Conservation (phyloP, 768 basidiomycete species). For the Mycena polygramma region DNA sequence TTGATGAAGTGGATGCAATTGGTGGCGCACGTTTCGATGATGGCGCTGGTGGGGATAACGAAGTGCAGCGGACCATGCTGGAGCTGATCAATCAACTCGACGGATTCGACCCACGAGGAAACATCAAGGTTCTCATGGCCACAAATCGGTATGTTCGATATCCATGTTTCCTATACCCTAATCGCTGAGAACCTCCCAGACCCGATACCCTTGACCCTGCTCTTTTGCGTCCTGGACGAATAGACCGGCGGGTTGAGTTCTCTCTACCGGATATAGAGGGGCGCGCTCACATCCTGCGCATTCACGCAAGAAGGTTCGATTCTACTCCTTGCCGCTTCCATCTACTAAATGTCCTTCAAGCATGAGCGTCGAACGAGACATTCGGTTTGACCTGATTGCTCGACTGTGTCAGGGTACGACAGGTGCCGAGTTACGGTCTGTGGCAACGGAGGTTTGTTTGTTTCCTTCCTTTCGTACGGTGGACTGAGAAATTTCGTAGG, state of each 20-base stretch:
- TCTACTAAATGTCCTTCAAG: slow-evolving; percentile 54
- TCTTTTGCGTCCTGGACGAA: slow-evolving; percentile 92
- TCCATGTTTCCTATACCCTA: slow-evolving; percentile 11
- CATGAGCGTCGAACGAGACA: slow-evolving; percentile 97
- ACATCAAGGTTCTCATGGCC: slow-evolving; percentile 99
- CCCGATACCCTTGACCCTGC: slow-evolving; percentile 99
- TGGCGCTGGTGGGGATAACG: slow-evolving; percentile 98
- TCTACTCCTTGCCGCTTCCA: neutral
- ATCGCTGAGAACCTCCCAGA: slow-evolving; percentile 53
- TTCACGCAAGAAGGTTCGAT: slow-evolving; percentile 91
- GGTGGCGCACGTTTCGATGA: slow-evolving; percentile 99
- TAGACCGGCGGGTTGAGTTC: slow-evolving; percentile 98
- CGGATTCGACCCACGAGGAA: slow-evolving; percentile 98
- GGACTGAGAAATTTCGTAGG: slow-evolving; percentile 57
- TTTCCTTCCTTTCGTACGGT: slow-evolving; percentile 8
- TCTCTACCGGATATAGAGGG: slow-evolving; percentile 95
- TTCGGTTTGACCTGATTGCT: slow-evolving; percentile 97
- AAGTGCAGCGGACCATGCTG: slow-evolving; percentile 99
- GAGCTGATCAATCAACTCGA: slow-evolving; percentile 99
- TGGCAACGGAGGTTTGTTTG: slow-evolving; percentile 88
- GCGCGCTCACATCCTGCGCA: slow-evolving; percentile 95
- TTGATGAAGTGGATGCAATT: slow-evolving; percentile 98
- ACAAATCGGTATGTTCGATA: slow-evolving; percentile 82
- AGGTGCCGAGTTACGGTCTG: slow-evolving; percentile 96
- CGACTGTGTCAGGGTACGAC: slow-evolving; percentile 98